A percentile compares a stretch with the other conserved stretches of the same genome.
These are phyloP conservation scores for Pseudonitzschia delicatissima DNA, from an alignment of 108 stramenopile species.

Conservation along the genomic window DNA sequence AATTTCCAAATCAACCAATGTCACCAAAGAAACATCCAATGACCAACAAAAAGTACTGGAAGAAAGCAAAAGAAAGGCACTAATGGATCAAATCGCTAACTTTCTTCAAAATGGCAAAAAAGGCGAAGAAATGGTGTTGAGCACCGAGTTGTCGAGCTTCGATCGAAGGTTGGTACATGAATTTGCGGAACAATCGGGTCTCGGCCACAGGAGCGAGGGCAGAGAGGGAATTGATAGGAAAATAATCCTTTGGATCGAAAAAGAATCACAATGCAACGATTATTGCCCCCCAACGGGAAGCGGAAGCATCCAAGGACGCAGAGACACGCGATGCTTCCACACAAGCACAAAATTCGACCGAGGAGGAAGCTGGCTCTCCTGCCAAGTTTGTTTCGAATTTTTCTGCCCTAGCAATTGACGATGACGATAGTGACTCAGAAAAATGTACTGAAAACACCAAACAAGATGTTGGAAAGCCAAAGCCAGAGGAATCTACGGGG, in stretches of 20 bases:
- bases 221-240: constrained; percentile 39
- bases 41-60: constrained; percentile 2
- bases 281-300: constrained; percentile 2
- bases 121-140: constrained; percentile 50
- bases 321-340: constrained; percentile 2
- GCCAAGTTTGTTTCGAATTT: constrained; percentile 37
- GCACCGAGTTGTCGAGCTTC: constrained; percentile 37
- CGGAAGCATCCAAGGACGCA: background rate
- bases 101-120: constrained; percentile 44
- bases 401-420: constrained; percentile 23
- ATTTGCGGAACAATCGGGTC: constrained; percentile 46
- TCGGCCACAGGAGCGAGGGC: constrained; percentile 52
- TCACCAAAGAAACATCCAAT: background rate
- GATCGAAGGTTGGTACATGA: constrained; percentile 59
- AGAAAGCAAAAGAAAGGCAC: constrained; percentile 24
- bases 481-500: background rate
- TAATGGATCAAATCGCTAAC: constrained; percentile 46
- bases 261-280: background rate
- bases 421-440: constrained; percentile 19
- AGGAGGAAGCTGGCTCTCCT: constrained; percentile 12
- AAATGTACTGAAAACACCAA: background rate
- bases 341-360: background rate
- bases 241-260: constrained; percentile 40
- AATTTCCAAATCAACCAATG: constrained; percentile 12
- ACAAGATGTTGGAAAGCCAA: background rate